These are phyloP conservation scores for Sporopachydermia cereana DNA, from an alignment of 1,139 yeast species.

Conservation along the genomic window DNA sequence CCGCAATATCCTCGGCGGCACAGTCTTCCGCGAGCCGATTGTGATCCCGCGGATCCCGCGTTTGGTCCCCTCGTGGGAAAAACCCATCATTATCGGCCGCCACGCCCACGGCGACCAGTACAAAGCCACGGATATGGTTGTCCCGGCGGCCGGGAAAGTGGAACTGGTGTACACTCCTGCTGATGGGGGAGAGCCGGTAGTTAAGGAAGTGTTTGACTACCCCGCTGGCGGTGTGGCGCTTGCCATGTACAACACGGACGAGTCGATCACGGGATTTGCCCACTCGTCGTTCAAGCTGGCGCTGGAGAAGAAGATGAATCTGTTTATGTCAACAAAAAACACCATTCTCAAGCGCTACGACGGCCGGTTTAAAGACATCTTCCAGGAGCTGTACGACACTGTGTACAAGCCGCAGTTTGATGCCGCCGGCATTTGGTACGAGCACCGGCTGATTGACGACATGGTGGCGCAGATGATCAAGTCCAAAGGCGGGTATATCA, in stretches of 20 bases:
- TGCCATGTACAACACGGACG: conserved; percentile 93
- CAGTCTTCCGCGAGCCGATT: conserved; percentile 94
- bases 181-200: conserved; percentile 47
- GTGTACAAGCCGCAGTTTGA: conserved; percentile 66
- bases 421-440: conserved; percentile 76
- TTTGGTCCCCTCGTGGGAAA: conserved; percentile 84
- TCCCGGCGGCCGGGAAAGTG: conserved; percentile 70
- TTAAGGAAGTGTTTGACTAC: conserved; percentile 58
- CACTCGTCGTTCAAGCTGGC: conserved; percentile 88
- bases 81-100: conserved; percentile 92
- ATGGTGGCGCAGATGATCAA: conserved; percentile 98
- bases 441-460: conserved; percentile 92
- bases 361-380: conserved; percentile 89
- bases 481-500: conserved; percentile 86
- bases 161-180: conserved; percentile 70
- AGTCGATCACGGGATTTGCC: conserved; percentile 82
- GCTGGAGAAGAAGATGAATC: conserved; percentile 59
- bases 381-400: conserved; percentile 65
- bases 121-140: conserved; percentile 76
- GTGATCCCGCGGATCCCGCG: conserved; percentile 84
- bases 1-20: conserved; percentile 89
- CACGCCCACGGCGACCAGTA: conserved; percentile 97
- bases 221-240: conserved; percentile 70
- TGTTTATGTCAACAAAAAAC: conserved; percentile 84
- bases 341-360: conserved; percentile 89